Evolutionary conservation across 352 stramenopile genomes (phyloP), one percentile per base, ranked within the genome.

Genomic region (Phytopythium cucurbitacearum): DNA sequence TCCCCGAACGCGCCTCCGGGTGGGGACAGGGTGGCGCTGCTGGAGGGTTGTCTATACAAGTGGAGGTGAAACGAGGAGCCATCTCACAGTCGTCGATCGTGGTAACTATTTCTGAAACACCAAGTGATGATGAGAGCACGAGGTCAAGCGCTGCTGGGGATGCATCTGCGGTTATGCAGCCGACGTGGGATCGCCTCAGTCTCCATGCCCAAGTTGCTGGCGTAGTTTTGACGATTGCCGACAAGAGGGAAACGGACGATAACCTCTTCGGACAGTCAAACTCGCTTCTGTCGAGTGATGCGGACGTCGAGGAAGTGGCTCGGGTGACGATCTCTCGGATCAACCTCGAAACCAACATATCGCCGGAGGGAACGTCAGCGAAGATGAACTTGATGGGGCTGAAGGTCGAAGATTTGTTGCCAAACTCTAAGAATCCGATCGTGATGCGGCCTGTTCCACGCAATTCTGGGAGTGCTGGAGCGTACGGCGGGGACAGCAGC

Each of bases 311-410:
- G 34, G 55, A 69, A 7, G 79, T 93, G 1, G 83, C 83, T 36
- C 67, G 83, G 16, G 67, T 86, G 32, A 86, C 71, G n/a, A 74
- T 93, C 12, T 83, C 70, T 5, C 64, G 76, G 8, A 87, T 93
- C 44, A 76, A 65, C 4, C 40, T 86, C 8, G 80, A 93, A 41
- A 64, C 69, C 0, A 76, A 63, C 5, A 64, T 66, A 42, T 75
- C 77, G 9, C 62, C 51, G 28, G 59, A 70, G 21, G 62, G 67
- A 5, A 87, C 70, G 38, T 66, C 69, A 40, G 76, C 71, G 0
- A 86, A 90, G 40, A 16, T 94, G 34, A 86, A 78, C 15, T 54
- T 91, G n/a, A 82, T 82, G 67, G 76, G 77, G n/a, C 62, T 94
- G 3, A 74, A 85, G 42, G 56, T 94, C 2, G 80, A 91, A 39